Conservation (phyloP, 2,329 filamentous ascomycete species). For the Trichoderma sp. region DNA sequence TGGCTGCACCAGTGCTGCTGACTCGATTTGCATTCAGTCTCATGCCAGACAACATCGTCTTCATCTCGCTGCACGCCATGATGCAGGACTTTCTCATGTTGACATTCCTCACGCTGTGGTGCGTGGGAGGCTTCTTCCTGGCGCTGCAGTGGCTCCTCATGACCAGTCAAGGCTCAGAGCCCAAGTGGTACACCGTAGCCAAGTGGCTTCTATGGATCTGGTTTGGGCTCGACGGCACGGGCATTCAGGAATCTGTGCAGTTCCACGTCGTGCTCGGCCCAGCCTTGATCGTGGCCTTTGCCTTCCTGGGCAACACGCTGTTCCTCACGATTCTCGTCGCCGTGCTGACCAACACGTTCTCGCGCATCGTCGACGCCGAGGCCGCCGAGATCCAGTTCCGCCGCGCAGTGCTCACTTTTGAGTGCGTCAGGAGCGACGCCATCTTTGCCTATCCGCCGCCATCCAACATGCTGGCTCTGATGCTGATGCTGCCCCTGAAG, state of each 20-base stretch:
- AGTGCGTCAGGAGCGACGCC: constrained; percentile 72
- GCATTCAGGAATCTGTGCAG: constrained; percentile 53
- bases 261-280: constrained; percentile 70
- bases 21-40: constrained; percentile 72
- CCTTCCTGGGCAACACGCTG: constrained; percentile 73
- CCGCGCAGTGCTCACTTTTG: constrained; percentile 70
- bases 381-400: constrained; percentile 72
- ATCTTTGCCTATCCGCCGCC: constrained; percentile 71
- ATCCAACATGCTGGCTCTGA: constrained; percentile 67
- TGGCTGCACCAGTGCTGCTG: constrained; percentile 68
- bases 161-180: constrained; percentile 34
- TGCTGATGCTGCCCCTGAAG: constrained; percentile 66
- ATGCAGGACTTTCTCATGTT: constrained; percentile 71
- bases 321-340: constrained; percentile 75
- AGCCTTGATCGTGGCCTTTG: constrained; percentile 69
- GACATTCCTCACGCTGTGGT: constrained; percentile 66
- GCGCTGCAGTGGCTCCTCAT: constrained; percentile 65
- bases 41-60: constrained; percentile 74
- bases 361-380: constrained; percentile 68
- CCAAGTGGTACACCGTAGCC: constrained; percentile 57
- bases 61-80: constrained; percentile 73
- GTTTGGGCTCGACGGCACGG: constrained; percentile 70
- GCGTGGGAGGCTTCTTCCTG: constrained; percentile 71
- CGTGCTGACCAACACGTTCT: constrained; percentile 72
- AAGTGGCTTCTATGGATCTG: constrained; percentile 82